Conservation (phyloP, 208 protist genomes). For the Leptomonas pyrrhocoris region DNA sequence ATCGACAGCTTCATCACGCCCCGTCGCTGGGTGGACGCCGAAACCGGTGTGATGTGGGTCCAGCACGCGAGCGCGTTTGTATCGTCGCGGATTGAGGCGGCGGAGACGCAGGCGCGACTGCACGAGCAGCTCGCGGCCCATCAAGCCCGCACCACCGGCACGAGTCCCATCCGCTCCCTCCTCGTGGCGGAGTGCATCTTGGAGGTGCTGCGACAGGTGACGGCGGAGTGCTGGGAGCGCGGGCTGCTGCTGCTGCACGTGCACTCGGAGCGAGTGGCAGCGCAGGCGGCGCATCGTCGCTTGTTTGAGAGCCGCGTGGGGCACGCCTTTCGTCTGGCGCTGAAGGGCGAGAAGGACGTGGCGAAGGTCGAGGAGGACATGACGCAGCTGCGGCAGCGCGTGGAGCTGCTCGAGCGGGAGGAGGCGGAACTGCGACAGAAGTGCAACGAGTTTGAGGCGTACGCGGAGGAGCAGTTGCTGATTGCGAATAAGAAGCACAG, state of each 20-base stretch:
- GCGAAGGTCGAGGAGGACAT: conserved; percentile 69
- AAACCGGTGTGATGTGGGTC: conserved; percentile 68
- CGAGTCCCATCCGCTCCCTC: conserved; percentile 73
- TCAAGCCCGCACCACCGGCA: conserved; percentile 55
- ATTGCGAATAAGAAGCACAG: conserved; percentile 80
- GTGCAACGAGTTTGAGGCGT: conserved; percentile 68
- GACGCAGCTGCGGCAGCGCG: conserved; percentile 35
- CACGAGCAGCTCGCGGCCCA: conserved; percentile 20
- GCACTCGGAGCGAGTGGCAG: conserved; percentile 71
- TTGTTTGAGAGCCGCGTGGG: conserved; percentile 88
- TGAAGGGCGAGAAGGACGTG: conserved; percentile 89
- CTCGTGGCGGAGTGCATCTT: conserved; percentile 85
- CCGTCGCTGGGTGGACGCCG: conserved; percentile 67
- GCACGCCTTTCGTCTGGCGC: conserved; percentile 83
- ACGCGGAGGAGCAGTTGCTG: conserved; percentile 79
- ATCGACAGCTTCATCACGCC: conserved; percentile 87
- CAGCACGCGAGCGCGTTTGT: conserved; percentile 83
- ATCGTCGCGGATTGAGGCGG: conserved; percentile 73
- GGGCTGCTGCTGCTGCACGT: conserved; percentile 85
- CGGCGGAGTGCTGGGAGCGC: conserved; percentile 83
- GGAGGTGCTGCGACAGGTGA: conserved; percentile 88
- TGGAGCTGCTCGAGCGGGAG: conserved; percentile 59
- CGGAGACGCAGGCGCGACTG: conserved; percentile 67
- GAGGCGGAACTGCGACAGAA: conserved; percentile 62
- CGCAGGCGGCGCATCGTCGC: conserved; percentile 78